Percentiles rank a stretch among this genome's conserved stretches.
phyloP scores from a whole-genome alignment of 2,329 filamentous ascomycete genomes.

The Aureobasidium vineae region DNA sequence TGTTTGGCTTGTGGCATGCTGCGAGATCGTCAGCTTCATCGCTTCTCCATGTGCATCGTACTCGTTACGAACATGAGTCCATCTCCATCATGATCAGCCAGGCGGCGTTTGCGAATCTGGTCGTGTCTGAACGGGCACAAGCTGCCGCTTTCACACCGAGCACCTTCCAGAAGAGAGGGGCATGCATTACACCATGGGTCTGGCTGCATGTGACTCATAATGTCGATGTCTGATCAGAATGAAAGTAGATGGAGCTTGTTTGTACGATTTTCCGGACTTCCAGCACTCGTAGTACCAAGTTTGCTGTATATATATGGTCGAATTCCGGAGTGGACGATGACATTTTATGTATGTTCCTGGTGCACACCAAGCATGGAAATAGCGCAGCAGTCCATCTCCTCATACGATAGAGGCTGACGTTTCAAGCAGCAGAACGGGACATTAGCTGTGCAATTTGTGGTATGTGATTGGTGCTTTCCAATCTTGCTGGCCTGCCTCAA shows the following conservation, averaged over 20 bases:
- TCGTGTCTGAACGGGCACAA: no score
- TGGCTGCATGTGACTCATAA: no score
- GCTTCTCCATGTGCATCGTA: no score
- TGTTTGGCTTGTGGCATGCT: not conserved
- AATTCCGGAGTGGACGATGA: not conserved
- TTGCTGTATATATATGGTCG: not conserved
- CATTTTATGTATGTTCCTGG: not conserved
- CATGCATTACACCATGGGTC: no score
- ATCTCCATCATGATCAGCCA: not conserved
- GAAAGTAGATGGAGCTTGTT: no score
- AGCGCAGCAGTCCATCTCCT: not conserved
- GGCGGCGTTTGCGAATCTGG: not conserved
- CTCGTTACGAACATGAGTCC: no score
- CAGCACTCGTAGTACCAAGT: no score
- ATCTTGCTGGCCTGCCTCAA: not conserved
- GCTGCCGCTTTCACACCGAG: no score
- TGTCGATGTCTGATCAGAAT: no score
- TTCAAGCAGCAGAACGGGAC: not conserved
- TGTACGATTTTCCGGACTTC: no score
- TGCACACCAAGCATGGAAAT: not conserved
- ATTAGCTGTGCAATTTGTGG: not conserved
- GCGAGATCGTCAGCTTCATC: not conserved
- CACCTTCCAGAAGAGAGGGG: no score
- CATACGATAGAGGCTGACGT: not conserved
- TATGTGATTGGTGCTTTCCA: not conserved